Base-by-base conservation (phyloP, 768 basidiomycete genomes). In the Brasilioporus rufonigricans region DNA sequence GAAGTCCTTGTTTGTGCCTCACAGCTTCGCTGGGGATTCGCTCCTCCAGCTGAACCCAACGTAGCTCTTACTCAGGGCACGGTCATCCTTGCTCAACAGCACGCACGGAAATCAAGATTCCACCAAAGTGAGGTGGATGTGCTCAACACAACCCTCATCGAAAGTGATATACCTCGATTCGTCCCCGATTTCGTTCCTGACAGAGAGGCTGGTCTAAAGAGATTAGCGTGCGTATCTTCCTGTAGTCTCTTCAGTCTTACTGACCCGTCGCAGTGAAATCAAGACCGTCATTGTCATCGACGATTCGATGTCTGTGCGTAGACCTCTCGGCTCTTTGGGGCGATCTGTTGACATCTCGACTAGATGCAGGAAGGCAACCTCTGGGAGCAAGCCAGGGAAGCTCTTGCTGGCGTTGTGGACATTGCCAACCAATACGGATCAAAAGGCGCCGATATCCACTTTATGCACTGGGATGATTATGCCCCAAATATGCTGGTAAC, bases 271-370 rank as follows among this genome's bases (percentile, higher is more conserved):
- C 23, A 73, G 73, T 52, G 73, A 73, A 45, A 70, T 74, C 62
- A 77, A 77, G 56, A 73, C 75, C 16, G 73, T 77, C 38, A 67
- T 77, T 38, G 55, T 77, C 36, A 60, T 77, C 23, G 72, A 76
- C 44, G 77, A 77, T 48, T 77, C 76, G 1, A 60, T 71, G 48
- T 76, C 77, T 1, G 73, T 72, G 24, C 45, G 65, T 57, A 16
- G 14, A 21, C 35, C 1, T 16, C 11, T 19, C n/a, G n/a, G 19
- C 10, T 1, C 8, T 23, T 48, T n/a, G n/a, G 21, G 18, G 7
- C 31, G 16, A 6, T 21, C 6, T 51, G n/a, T n/a, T n/a, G n/a
- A 59, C 32, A 16, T 3, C 21, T 12, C 24, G 44, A 14, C 29
- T 50, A 74, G 74, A 77, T 78, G 77, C 53, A 62, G 14, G 76